Percentiles rank a stretch among this genome's conserved stretches.
These are phyloP conservation scores for Pascua sp. DNA, from an alignment of 1,284 basidiomycete genomes.

Conservation along the genomic window DNA sequence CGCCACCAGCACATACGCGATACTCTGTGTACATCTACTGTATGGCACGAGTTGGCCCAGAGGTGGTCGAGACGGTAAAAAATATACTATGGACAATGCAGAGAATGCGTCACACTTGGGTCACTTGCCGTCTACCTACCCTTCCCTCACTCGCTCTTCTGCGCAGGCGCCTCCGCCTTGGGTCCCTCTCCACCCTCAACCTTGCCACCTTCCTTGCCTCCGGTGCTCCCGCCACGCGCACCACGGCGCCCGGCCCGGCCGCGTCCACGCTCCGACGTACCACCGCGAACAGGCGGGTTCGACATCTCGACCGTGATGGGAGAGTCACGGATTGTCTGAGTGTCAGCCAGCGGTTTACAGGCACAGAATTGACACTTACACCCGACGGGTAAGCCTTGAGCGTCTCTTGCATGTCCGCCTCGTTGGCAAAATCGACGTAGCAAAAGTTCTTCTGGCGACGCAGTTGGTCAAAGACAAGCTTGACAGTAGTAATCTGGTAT, in stretches of 20 bases:
- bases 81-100: too few species aligned
- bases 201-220: constrained; percentile 15
- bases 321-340: constrained; percentile 43
- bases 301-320: constrained; percentile 48
- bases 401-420: constrained; percentile 72
- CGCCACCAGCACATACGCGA: too few species aligned
- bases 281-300: constrained; percentile 37
- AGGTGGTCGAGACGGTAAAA: too few species aligned
- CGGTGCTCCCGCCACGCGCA: constrained; percentile 24
- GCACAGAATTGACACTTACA: constrained; percentile 50
- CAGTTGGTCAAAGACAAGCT: constrained; percentile 56
- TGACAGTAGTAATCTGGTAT: constrained; percentile 66
- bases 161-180: constrained; percentile 3
- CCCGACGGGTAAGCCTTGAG: constrained; percentile 63
- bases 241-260: constrained; percentile 55
- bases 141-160: constrained; percentile 6
- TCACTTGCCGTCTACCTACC: neutral
- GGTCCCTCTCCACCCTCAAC: constrained; percentile 12
- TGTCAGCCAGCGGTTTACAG: neutral
- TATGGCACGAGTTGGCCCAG: too few species aligned
- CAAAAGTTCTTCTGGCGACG: constrained; percentile 52
- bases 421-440: constrained; percentile 82
- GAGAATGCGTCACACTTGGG: too few species aligned
- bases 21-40: too few species aligned
- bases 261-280: constrained; percentile 31